Conservation (phyloP, 2,329 filamentous ascomycete genomes). For the Fusarium anthophilum region DNA sequence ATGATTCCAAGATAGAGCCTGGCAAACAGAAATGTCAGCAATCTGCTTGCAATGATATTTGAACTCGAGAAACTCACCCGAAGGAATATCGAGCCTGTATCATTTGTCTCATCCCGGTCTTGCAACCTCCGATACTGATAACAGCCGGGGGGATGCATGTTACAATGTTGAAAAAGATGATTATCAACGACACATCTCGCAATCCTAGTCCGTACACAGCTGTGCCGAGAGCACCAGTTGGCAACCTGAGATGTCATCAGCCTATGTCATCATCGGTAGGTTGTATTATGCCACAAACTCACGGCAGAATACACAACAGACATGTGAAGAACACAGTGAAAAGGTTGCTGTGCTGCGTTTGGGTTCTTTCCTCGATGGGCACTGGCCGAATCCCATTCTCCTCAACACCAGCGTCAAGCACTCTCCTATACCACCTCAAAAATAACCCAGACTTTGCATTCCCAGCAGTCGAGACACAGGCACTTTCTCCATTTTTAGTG, state of each 20-base stretch:
- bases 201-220: conserved; percentile 62
- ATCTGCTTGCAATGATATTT: not conserved
- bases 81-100: conserved; percentile 70
- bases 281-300: conserved; percentile 41
- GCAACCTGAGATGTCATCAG: conserved; percentile 52
- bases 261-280: not conserved
- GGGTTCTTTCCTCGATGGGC: conserved; percentile 61
- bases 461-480: conserved; percentile 46
- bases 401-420: conserved; percentile 59
- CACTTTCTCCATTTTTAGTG: not conserved
- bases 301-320: conserved; percentile 67
- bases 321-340: conserved; percentile 71
- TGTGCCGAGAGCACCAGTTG: conserved; percentile 68
- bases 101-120: conserved; percentile 68
- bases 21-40: conserved; percentile 3
- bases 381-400: conserved; percentile 67
- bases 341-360: conserved; percentile 63
- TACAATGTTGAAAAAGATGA: conserved; percentile 66
- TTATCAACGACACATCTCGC: conserved; percentile 64
- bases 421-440: conserved; percentile 53
- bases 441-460: conserved; percentile 41
- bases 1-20: conserved; percentile 61
- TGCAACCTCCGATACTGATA: conserved; percentile 63
- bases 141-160: conserved; percentile 65
- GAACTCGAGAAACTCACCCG: conserved; percentile 49